Evolutionary conservation across 1,139 yeast genomes (phyloP).

Genomic region (Debaryomycetaceae sp.): DNA sequence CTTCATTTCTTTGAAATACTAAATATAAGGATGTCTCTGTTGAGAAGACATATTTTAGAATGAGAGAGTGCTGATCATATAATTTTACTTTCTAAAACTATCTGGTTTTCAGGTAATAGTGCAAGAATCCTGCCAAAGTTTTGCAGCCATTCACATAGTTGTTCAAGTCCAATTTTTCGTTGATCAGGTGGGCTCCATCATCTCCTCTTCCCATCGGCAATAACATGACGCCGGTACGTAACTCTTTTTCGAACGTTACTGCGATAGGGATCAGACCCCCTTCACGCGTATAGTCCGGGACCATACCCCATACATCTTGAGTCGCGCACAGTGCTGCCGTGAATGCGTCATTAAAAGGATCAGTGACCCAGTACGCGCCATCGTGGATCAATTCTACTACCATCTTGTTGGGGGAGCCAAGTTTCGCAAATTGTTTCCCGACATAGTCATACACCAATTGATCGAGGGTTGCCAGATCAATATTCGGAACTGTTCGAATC

Average conservation of each 20-base stretch:
- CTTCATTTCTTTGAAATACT: no score
- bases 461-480: slow-evolving; percentile 71
- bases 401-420: slow-evolving; percentile 67
- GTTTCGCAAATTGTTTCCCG: slow-evolving; percentile 48
- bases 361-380: slow-evolving; percentile 93
- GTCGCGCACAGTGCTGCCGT: slow-evolving; percentile 94
- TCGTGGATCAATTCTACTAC: slow-evolving; percentile 77
- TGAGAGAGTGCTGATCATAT: no score
- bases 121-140: slow-evolving; percentile 88
- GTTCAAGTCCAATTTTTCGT: slow-evolving; percentile 81
- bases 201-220: slow-evolving; percentile 98
- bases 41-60: no score
- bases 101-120: slow-evolving; percentile 52
- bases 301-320: slow-evolving; percentile 85
- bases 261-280: slow-evolving; percentile 98
- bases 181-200: slow-evolving; percentile 97
- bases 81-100: no score
- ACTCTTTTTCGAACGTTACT: slow-evolving; percentile 75
- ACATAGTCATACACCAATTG: slow-evolving; percentile 65
- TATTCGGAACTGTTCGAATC: slow-evolving; percentile 93
- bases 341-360: slow-evolving; percentile 87
- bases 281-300: slow-evolving; percentile 95
- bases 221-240: slow-evolving; percentile 75
- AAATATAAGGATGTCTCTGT: no score
- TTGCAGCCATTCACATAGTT: slow-evolving; percentile 93